Evolutionary conservation across 768 basidiomycete species (phyloP), one percentile per base, ranked within the genome.

Genomic region (Favolaschia claudopus): DNA sequence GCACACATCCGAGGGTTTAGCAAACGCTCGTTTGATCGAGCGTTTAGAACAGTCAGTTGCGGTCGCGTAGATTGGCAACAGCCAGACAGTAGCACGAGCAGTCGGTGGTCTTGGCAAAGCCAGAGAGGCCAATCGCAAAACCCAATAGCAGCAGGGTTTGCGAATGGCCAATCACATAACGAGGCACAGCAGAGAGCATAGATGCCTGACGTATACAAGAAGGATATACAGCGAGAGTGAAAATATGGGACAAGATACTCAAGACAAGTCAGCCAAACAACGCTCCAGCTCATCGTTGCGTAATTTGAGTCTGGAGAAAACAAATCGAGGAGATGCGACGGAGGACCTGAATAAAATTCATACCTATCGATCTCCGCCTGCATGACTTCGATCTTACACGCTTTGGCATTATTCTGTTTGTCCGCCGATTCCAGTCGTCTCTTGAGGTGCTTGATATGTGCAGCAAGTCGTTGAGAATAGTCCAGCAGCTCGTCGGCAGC

Each of bases 381-480:
- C 29, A 78, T 56, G 40, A 67, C 62, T 9, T 51, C 50, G 31
- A 79, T 77, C 54, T 68, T 70, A 37, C 58, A 66, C 29, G 67
- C 67, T 59, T 80, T 82, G 5, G 67, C 68, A 4, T 67, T 65
- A 14, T 73, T 74, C 24, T 74, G 72, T 39, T 75, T 72, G 39
- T 73, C 73, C 43, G 76, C 68, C 20, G 79, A 77, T 9, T 63
- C 62, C 10, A 70, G 59, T 52, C 75, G 76, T 33, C 77, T 71
- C 58, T 84, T 79, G 33, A 83, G 71, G 49, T 71, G 74, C 31
- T 58, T 58, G 37, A 82, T 68, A 22, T 38, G 22, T 27, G 38
- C 43, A 15, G 47, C 40, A 8, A 43, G 28, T 22, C 36, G 42
- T 25, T 34, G 33, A 17, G 54, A 52, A 15, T 7, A 19, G 20